Evolutionary conservation across 1,284 basidiomycete species (phyloP).

Genomic region (Athelia psychrophila): DNA sequence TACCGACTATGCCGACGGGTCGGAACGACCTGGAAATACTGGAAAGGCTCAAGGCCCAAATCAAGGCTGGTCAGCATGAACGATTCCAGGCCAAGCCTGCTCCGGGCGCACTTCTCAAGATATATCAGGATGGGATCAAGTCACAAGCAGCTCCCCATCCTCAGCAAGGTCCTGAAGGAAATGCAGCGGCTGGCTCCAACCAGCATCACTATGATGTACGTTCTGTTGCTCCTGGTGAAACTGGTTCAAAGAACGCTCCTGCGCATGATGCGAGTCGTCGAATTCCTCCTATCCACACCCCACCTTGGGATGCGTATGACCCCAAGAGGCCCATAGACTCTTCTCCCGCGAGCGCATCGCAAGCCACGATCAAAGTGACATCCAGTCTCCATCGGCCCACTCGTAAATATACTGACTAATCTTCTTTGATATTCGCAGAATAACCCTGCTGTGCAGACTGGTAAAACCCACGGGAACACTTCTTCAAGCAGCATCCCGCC

Average conservation of each 20-base stretch:
- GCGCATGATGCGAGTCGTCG: background rate
- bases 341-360: background rate
- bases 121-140: background rate
- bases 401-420: background rate
- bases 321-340: background rate
- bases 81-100: background rate
- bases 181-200: background rate
- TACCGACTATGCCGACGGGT: background rate
- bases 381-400: background rate
- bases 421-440: background rate
- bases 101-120: background rate
- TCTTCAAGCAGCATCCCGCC: background rate
- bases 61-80: background rate
- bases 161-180: background rate
- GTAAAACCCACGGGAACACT: background rate
- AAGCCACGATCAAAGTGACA: background rate
- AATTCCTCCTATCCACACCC: background rate
- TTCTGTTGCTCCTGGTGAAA: background rate
- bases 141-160: background rate
- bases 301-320: background rate
- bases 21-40: background rate
- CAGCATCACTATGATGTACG: background rate
- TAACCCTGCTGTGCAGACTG: background rate
- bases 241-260: background rate
- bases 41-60: slow-evolving; percentile 1